Conservation (phyloP, 345 rosid genomes). For the Boechera stricta region DNA sequence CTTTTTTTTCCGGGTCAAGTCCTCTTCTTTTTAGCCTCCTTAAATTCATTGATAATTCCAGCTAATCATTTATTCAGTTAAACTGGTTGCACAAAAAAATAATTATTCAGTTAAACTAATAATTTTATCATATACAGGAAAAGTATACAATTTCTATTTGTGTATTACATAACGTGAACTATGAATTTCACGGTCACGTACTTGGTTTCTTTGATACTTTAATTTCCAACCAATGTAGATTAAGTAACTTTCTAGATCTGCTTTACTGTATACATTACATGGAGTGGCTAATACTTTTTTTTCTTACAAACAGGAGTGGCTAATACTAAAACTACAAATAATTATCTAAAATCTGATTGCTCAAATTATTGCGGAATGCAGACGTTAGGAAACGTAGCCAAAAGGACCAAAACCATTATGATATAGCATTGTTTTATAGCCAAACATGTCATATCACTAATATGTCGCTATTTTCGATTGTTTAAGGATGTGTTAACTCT, state of each 20-base stretch:
- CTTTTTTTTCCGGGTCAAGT: neutral
- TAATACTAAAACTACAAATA: constrained; percentile 10
- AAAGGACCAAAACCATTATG: constrained; percentile 24
- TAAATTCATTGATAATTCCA: neutral
- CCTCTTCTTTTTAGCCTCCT: constrained; percentile 8
- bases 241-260: neutral
- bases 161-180: neutral
- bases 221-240: neutral
- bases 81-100: too few relatives aligned
- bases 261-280: constrained; percentile 4
- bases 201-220: neutral
- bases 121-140: neutral
- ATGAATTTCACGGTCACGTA: constrained; percentile 12
- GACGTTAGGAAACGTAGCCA: constrained; percentile 11
- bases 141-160: neutral
- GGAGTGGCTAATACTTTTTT: neutral
- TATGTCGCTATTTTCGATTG: constrained; percentile 48
- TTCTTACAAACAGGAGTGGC: neutral
- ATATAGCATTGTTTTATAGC: constrained; percentile 22
- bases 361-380: constrained; percentile 19
- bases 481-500: constrained; percentile 39
- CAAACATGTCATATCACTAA: constrained; percentile 41
- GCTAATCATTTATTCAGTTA: constrained; percentile 3
- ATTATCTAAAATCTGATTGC: neutral
- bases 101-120: too few relatives aligned